These are phyloP conservation scores for Acanthamoeba royreba DNA, from an alignment of 208 protist genomes.

Conservation along the genomic window DNA sequence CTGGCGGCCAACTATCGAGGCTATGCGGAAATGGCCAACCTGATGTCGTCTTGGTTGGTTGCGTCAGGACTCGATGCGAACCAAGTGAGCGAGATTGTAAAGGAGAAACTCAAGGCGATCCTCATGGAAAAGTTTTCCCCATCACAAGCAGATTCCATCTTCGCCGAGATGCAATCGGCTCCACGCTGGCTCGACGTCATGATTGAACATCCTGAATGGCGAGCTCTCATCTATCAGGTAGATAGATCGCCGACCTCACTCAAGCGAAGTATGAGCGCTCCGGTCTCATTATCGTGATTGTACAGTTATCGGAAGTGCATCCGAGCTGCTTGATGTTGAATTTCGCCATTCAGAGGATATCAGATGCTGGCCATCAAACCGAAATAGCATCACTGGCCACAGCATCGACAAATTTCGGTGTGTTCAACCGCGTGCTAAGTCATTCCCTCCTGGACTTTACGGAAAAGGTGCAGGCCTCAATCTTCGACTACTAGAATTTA, in stretches of 20 bases:
- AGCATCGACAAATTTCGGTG: conserved; percentile 31
- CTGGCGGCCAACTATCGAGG: conserved; percentile 8
- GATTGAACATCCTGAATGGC: conserved; percentile 45
- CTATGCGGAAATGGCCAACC: conserved; percentile 4
- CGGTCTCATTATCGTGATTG: no score
- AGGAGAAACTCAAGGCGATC: conserved; percentile 5
- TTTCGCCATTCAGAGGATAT: conserved; percentile 46
- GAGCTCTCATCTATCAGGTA: conserved; percentile 36
- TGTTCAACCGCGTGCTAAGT: conserved; percentile 34
- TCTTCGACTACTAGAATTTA: no score
- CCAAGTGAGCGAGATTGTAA: background rate
- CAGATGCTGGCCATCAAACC: conserved; percentile 45
- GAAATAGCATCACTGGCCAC: conserved; percentile 40
- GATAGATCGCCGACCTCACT: background rate
- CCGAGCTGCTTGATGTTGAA: conserved; percentile 41
- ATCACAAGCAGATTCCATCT: conserved; percentile 31
- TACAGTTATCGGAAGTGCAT: conserved; percentile 29
- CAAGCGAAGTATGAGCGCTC: no score
- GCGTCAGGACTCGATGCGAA: background rate
- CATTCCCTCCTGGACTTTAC: background rate
- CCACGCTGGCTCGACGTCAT: conserved; percentile 45
- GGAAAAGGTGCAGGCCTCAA: background rate
- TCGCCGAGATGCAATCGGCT: conserved; percentile 40
- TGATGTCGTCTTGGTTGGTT: background rate
- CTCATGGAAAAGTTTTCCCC: background rate